Evolutionary conservation across 345 rosid species (phyloP), one percentile per base, ranked within the genome.

Genomic region (Erucastrum elatum): DNA sequence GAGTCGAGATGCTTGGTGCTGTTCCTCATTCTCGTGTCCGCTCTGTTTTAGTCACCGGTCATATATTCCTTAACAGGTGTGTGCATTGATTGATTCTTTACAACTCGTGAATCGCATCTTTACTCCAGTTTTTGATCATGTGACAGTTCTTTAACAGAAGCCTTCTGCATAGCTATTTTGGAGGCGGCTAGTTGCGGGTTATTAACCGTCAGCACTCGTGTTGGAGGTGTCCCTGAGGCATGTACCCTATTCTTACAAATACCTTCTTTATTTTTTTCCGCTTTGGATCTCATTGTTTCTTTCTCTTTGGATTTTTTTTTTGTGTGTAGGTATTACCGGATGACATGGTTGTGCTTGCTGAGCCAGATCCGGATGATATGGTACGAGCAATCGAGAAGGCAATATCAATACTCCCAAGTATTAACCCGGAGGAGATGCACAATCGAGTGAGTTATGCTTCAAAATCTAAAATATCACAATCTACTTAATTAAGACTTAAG

Each of bases 131-230:
- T 59, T 68, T 59, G 70, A 72, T 59, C 77, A 58, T 74, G 27
- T 75, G 68, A 76, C 91, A 95, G 99, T 86, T 95, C 98, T 75
- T 86, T 95, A 76, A 95, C 99, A 29, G 97, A 95, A 88, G 99
- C 98, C 8, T 95, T 95, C 84, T 95, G 98, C 92, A 95, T 95
- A 81, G 97, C 99, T 76, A 93, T 93, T 71, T 84, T 95, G 75
- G 99, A 95, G 82, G 98, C 99, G 37, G 97, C 99, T 79, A 95
- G 99, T 84, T 93, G 98, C 67, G 97, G 99, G 79, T 84, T 95
- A 66, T 82, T 95, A 76, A 95, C 99, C 5, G 94, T 95, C 70
- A 95, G 98, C 74, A 91, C 99, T 68, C 91, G 93, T 41, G 98
- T 95, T 33, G 98, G 98, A 75, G 99, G 98, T 71, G 99, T 95